Percentiles rank a stretch among this genome's conserved stretches.
Conservation (phyloP, 2,329 filamentous ascomycete genomes). For the Trichoderma sp. region DNA sequence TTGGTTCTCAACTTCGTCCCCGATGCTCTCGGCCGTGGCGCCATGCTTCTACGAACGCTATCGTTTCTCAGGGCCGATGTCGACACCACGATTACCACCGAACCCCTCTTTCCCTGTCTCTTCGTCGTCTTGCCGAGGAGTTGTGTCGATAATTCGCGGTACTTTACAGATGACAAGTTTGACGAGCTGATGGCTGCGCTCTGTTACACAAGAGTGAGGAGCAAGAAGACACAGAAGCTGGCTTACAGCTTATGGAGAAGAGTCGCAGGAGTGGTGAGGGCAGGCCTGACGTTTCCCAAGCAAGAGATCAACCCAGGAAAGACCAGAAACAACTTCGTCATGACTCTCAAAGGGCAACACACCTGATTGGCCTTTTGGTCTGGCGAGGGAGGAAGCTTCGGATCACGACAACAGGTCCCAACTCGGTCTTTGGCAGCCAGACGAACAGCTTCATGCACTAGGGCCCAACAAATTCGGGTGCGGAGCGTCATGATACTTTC, state of each 20-base stretch:
- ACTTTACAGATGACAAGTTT: conserved; percentile 71
- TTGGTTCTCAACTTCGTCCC: conserved; percentile 94
- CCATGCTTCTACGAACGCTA: conserved; percentile 78
- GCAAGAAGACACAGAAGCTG: conserved; percentile 77
- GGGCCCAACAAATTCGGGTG: conserved; percentile 25
- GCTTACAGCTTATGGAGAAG: conserved; percentile 84
- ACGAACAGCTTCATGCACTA: conserved; percentile 25
- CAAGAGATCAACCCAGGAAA: conserved; percentile 71
- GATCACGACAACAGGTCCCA: background rate
- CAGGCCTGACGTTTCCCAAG: conserved; percentile 49
- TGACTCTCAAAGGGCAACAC: conserved; percentile 54
- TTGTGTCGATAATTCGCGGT: conserved; percentile 86
- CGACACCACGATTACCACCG: conserved; percentile 22
- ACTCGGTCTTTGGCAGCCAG: background rate
- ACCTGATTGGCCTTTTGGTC: background rate
- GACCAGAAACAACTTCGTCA: conserved; percentile 85
- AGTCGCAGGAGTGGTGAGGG: conserved; percentile 22
- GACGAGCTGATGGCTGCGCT: conserved; percentile 70
- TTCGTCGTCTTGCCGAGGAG: conserved; percentile 89
- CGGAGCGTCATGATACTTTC: conserved; percentile 2
- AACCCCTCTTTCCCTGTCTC: conserved; percentile 59
- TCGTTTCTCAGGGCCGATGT: conserved; percentile 57
- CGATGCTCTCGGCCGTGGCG: conserved; percentile 67
- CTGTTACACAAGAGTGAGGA: conserved; percentile 64
- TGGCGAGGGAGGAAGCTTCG: background rate